Base-by-base conservation (phyloP, 2,329 filamentous ascomycete species). In the Ceratocystis huliohia region DNA sequence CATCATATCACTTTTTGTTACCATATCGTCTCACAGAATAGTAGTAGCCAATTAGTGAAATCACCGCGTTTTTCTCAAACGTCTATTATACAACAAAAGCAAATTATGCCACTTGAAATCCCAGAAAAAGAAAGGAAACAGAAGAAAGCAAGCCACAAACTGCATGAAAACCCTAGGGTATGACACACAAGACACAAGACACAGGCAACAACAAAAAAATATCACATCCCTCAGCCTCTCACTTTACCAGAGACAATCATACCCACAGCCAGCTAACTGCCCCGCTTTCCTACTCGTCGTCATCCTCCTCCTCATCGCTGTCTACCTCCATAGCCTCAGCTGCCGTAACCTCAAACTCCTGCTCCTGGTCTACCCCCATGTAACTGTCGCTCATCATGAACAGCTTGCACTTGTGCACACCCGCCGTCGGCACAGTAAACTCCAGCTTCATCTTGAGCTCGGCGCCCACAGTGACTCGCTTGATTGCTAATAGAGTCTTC, bases 351-450 rank as follows among this genome's bases (percentile, higher is more conserved):
- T 84, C 87, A 75, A 99, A 97, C 4, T 85, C 85, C 65, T 92
- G 90, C 73, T 96, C 95, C 78, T 99, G 94, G 78, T 99, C 95
- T 65, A 99, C 91, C 30, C 94, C 94, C 45, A 96, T 84, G 75
- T 99, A 99, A 75, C 89, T 93, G 78, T 99, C 94, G 74, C 92
- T 94, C 88, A 99, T 96, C 74, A 99, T 79, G 77, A 90, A 96
- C 70, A 97, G 79, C 75, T 93, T 96, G 73, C 99, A 77, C 68
- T 92, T 85, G 75, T 96, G 90, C 73, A 91, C 84, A 63, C 94
- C 94, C 30, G 90, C 82, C 69, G 84, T 86, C 28, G 90, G 91
- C 64, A 97, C 88, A 30, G 91, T 90, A 75, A 92, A 96, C 77
- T 97, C 92, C 69, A 99, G 79, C 73, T 85, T 86, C 67, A 91